Evolutionary conservation across 164 flowering plant genomes (phyloP).

Genomic region (Umbilicus rupestris): DNA sequence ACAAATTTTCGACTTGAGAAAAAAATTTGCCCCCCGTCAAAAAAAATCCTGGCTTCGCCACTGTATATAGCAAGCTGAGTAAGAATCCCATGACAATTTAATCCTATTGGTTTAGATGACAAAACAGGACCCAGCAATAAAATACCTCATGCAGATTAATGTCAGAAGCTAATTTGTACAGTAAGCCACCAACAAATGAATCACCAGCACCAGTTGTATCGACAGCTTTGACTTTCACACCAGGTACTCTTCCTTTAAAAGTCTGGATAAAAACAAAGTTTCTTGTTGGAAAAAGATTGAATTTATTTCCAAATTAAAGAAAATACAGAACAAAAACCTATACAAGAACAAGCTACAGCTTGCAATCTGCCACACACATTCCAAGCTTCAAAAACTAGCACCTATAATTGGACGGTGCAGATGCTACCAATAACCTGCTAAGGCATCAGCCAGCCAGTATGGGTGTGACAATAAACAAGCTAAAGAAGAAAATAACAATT

Average conservation of each 20-base stretch:
- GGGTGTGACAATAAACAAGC: too few relatives aligned
- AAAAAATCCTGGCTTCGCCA: too few relatives aligned
- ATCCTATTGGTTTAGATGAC: neutral
- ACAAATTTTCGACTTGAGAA: too few relatives aligned
- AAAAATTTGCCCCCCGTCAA: too few relatives aligned
- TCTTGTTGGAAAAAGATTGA: neutral
- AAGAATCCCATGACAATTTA: neutral
- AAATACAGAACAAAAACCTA: neutral
- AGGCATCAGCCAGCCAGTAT: neutral
- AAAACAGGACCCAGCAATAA: neutral
- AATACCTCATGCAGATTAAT: slow-evolving; percentile 44
- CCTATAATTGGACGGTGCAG: neutral
- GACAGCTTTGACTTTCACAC: slow-evolving; percentile 55
- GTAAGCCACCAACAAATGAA: slow-evolving; percentile 76
- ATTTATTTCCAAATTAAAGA: neutral
- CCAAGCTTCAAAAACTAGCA: neutral
- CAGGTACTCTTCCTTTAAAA: slow-evolving; percentile 62
- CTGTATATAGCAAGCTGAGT: neutral
- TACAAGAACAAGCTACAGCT: neutral
- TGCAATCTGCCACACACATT: neutral
- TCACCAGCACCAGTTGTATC: slow-evolving; percentile 98
- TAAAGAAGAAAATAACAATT: too few relatives aligned
- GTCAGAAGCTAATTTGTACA: slow-evolving; percentile 51
- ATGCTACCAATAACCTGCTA: neutral
- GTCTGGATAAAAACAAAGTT: slow-evolving; percentile 25